A percentile compares a stretch with the other conserved stretches of the same genome.
Evolutionary conservation across 306 rosid species (phyloP).

Genomic region (Vicia sativa): DNA sequence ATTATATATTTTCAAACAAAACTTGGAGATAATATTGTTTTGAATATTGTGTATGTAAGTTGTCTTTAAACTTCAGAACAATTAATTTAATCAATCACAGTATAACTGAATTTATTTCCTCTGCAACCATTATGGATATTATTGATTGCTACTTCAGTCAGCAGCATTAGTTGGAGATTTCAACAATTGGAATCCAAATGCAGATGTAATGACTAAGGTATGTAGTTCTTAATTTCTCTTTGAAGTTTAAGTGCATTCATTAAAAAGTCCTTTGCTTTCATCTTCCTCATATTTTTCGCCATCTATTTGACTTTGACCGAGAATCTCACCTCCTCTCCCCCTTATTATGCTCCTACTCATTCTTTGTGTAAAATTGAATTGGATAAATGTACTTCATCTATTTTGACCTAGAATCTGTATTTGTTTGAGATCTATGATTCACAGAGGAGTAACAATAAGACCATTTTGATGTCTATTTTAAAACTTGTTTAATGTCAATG

Average conservation of each 20-base stretch:
- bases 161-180: constrained; percentile 94
- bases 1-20: constrained; percentile 22
- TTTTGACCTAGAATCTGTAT: neutral
- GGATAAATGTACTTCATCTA: constrained; percentile 15
- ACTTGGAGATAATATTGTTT: constrained; percentile 34
- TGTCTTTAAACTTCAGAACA: constrained; percentile 27
- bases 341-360: constrained; percentile 22
- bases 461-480: constrained; percentile 20
- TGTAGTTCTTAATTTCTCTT: constrained; percentile 41
- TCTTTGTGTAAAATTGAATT: constrained; percentile 26
- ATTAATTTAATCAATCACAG: constrained; percentile 1
- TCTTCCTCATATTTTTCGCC: neutral
- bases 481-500: constrained; percentile 15
- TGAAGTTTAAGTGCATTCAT: constrained; percentile 30
- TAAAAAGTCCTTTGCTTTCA: constrained; percentile 16
- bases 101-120: constrained; percentile 27
- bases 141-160: constrained; percentile 64
- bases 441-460: neutral
- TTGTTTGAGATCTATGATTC: constrained; percentile 10
- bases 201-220: constrained; percentile 83
- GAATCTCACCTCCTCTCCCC: constrained; percentile 27
- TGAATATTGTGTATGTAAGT: constrained; percentile 22
- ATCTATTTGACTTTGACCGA: constrained; percentile 31
- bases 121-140: constrained; percentile 24
- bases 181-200: constrained; percentile 94